These are phyloP conservation scores for Eustoma russellianum DNA, from an alignment of 257 asterid species.

Conservation along the genomic window DNA sequence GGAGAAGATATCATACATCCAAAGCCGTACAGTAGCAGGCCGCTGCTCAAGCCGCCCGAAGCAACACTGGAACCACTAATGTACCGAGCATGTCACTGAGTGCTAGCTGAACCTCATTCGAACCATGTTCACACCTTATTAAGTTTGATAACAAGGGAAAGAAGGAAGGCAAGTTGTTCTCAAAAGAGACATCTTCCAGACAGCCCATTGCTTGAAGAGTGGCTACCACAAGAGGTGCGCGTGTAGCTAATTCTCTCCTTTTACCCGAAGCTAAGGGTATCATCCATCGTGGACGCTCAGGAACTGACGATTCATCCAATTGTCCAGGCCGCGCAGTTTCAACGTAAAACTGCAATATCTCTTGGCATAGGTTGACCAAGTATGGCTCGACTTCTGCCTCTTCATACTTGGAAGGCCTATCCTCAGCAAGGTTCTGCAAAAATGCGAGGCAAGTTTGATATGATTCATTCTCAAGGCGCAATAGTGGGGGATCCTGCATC, in stretches of 20 bases:
- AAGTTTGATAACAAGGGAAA: constrained; percentile 77
- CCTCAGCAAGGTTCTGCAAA: constrained; percentile 64
- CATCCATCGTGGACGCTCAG: constrained; percentile 41
- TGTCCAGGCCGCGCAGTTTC: constrained; percentile 46
- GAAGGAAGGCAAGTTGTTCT: constrained; percentile 58
- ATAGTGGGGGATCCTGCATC: constrained; percentile 99
- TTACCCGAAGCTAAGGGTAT: constrained; percentile 91
- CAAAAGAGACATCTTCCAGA: constrained; percentile 67
- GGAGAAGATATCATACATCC: constrained; percentile 38
- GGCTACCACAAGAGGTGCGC: constrained; percentile 82
- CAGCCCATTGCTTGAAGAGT: constrained; percentile 80
- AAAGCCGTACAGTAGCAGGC: constrained; percentile 2
- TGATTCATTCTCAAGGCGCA: constrained; percentile 93
- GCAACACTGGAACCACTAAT: constrained; percentile 80
- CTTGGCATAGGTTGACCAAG: constrained; percentile 75
- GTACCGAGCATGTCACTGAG: constrained; percentile 78
- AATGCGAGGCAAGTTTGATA: constrained; percentile 88
- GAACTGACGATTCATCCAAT: constrained; percentile 28
- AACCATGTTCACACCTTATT: constrained; percentile 94
- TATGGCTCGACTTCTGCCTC: constrained; percentile 70
- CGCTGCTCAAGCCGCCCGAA: constrained; percentile 58
- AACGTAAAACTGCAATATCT: constrained; percentile 69
- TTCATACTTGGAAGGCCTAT: constrained; percentile 42
- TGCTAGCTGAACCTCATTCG: constrained; percentile 81
- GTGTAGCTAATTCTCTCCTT: constrained; percentile 80